These are phyloP conservation scores for Pulveroboletus sp. DNA, from an alignment of 768 basidiomycete species.

Conservation along the genomic window DNA sequence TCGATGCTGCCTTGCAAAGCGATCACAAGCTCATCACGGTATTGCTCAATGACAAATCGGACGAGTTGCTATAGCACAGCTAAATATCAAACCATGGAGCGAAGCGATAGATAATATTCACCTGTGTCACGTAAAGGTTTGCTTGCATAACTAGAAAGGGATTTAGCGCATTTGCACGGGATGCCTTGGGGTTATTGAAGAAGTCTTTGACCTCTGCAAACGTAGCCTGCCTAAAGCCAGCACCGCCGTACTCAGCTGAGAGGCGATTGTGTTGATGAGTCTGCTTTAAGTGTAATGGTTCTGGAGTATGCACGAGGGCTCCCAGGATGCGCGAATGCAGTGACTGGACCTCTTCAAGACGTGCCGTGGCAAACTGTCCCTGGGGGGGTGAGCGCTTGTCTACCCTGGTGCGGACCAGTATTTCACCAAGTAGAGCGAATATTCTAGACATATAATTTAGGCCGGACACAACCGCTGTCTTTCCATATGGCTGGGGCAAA, in stretches of 20 bases:
- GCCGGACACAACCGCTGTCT: conserved; percentile 80
- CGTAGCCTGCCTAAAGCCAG: conserved; percentile 75
- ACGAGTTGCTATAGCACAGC: conserved; percentile 70
- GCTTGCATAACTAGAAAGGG: conserved; percentile 90
- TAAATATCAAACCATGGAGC: background rate
- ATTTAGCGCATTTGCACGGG: conserved; percentile 78
- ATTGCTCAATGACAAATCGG: conserved; percentile 89
- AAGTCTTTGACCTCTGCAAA: conserved; percentile 87
- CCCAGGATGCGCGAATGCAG: conserved; percentile 72
- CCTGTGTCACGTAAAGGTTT: conserved; percentile 91
- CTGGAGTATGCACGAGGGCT: conserved; percentile 72
- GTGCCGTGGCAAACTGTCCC: conserved; percentile 79
- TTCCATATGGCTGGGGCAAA: conserved; percentile 81
- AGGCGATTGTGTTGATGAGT: conserved; percentile 44
- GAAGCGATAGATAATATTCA: conserved; percentile 26
- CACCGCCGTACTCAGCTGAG: conserved; percentile 59
- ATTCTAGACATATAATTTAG: conserved; percentile 85
- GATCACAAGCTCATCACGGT: conserved; percentile 77
- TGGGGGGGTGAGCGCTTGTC: conserved; percentile 83
- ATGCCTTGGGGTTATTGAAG: conserved; percentile 88
- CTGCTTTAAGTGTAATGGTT: conserved; percentile 66
- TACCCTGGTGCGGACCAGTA: conserved; percentile 79
- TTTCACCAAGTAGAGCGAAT: conserved; percentile 81
- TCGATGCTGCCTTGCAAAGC: conserved; percentile 62
- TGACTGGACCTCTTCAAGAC: conserved; percentile 80